phyloP scores from a whole-genome alignment of 306 rosid genomes.

The Quercus dentata region DNA sequence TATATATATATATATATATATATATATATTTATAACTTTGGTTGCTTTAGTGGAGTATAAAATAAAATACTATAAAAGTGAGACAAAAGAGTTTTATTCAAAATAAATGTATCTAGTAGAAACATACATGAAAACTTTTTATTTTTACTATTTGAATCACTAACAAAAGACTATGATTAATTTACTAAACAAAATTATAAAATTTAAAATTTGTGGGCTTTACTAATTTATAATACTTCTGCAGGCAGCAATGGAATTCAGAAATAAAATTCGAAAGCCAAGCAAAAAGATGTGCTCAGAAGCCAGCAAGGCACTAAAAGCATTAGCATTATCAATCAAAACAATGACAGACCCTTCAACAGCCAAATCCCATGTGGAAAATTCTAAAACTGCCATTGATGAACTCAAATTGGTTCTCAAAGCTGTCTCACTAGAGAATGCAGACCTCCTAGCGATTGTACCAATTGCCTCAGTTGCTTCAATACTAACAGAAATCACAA shows the following conservation, averaged over 20 bases:
- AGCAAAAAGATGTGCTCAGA: constrained; percentile 64
- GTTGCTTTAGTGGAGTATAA: too few relatives aligned
- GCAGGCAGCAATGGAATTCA: constrained; percentile 50
- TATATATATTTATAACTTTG: too few relatives aligned
- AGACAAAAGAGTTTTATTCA: too few relatives aligned
- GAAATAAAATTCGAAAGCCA: constrained; percentile 41
- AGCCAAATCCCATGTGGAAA: constrained; percentile 45
- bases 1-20: too few relatives aligned
- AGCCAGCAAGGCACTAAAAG: constrained; percentile 58
- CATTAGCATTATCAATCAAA: constrained; percentile 49
- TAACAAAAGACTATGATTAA: too few relatives aligned
- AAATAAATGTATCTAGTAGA: too few relatives aligned
- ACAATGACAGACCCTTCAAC: constrained; percentile 52
- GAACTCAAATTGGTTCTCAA: constrained; percentile 54
- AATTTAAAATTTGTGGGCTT: not conserved
- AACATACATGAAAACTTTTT: not conserved
- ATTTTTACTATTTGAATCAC: too few relatives aligned
- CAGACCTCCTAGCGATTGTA: constrained; percentile 45
- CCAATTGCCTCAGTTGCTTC: constrained; percentile 64
- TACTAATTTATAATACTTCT: not conserved
- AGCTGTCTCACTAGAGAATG: constrained; percentile 29
- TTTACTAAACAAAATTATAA: not conserved
- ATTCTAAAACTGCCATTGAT: constrained; percentile 48
- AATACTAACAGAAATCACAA: constrained; percentile 58
- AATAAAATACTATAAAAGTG: too few relatives aligned